Evolutionary conservation across 2,329 filamentous ascomycete genomes (phyloP).

Genomic region (Bipolaris cookei): DNA sequence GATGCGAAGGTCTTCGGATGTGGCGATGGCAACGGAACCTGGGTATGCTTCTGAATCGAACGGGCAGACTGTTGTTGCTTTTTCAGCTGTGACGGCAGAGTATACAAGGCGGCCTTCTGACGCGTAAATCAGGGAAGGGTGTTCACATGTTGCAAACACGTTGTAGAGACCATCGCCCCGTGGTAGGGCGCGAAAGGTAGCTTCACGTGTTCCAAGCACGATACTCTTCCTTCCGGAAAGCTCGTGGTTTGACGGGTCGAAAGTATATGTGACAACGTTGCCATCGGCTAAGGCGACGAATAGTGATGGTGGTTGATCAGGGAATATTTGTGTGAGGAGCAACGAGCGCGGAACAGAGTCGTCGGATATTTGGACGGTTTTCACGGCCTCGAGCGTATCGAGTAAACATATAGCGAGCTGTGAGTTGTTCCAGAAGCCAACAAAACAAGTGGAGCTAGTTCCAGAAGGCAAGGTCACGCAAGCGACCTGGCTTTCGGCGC

Average conservation of each 20-base stretch:
- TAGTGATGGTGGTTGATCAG: constrained; percentile 71
- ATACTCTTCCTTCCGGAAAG: constrained; percentile 80
- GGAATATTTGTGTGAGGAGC: constrained; percentile 76
- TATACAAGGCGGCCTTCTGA: constrained; percentile 87
- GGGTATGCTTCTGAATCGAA: constrained; percentile 86
- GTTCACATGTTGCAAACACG: constrained; percentile 92
- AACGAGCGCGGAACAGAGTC: constrained; percentile 84
- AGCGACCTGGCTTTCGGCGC: constrained; percentile 76
- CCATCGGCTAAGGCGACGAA: constrained; percentile 93
- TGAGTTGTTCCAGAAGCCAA: constrained; percentile 88
- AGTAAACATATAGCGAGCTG: constrained; percentile 77
- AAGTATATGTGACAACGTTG: constrained; percentile 81
- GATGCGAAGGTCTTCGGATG: constrained; percentile 76
- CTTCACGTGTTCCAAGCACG: constrained; percentile 83
- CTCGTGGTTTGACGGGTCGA: constrained; percentile 66
- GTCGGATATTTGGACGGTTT: constrained; percentile 62
- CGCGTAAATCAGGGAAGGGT: constrained; percentile 91
- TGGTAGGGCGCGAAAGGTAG: constrained; percentile 79
- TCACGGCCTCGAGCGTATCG: constrained; percentile 67
- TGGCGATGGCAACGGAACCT: constrained; percentile 80
- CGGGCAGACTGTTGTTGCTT: constrained; percentile 78
- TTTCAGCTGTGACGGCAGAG: constrained; percentile 89
- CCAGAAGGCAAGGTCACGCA: constrained; percentile 77
- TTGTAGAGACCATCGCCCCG: constrained; percentile 70
- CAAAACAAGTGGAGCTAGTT: constrained; percentile 70